Evolutionary conservation across 306 rosid species (phyloP), one percentile per base, ranked within the genome.

Genomic region (Fragaria ananassa): DNA sequence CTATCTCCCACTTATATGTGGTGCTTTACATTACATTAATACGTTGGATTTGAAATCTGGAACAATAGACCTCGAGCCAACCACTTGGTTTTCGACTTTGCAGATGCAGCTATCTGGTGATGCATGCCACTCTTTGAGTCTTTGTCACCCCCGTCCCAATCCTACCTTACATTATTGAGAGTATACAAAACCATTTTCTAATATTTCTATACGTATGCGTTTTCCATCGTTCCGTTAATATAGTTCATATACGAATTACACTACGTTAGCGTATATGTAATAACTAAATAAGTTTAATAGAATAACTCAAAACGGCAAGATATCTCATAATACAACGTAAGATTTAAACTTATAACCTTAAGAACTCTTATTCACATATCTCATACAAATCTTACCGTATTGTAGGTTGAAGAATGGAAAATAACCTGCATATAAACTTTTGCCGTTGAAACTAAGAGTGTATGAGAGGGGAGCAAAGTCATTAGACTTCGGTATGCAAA

Each of bases 361-460:
- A 37, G 0, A 31, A 4, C 1, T 5, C 0, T 50, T 1, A 49
- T 49, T 8, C 8, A 4, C 8, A 0, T 31, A 31, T 0, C 0
- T 6, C 7, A 49, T 5, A 15, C 0, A 17, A 54, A 46, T 3
- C 18, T 46, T 47, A 47, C 14, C 53, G 2, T 2, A 21, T 54
- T 9, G 0, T 7, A 9, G 0, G 29, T 56, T 21, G 31, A 56
- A 21, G 10, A 56, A 0, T 18, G 0, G 23, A 51, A 51, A 51
- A 17, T 6, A 23, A 51, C 57, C 10, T 0, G 57, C 19, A 4
- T 47, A 4, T 47, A 47, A 47, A 47, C 19, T 18, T 50, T 15
- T 14, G 50, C 0, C 5, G 14, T 47, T 6, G 21, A 50, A 17
- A 50, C 2, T 47, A 0, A 9, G 54, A 14, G 54, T 14, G 13